A percentile compares a stretch with the other conserved stretches of the same genome.
phyloP scores from a whole-genome alignment of 768 basidiomycete species.

The Atractiella rhizophila region DNA sequence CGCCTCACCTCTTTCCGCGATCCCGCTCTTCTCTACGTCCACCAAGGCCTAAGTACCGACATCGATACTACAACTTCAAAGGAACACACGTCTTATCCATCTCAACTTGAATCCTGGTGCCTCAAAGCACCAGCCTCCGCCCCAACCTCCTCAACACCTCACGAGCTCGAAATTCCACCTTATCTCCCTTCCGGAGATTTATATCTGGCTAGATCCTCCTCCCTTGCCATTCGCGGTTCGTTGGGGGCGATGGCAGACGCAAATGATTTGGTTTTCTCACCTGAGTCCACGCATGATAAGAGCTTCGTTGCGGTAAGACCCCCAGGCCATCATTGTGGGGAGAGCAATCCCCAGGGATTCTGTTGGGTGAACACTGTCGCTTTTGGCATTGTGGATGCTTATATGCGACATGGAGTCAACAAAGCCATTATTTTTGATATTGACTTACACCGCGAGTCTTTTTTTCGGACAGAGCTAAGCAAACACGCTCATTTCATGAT shows the following conservation, averaged over 20 bases:
- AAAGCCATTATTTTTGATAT: slow-evolving; percentile 73
- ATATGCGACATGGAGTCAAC: slow-evolving; percentile 49
- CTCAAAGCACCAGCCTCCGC: slow-evolving; percentile 30
- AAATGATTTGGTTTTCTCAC: slow-evolving; percentile 35
- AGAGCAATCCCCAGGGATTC: slow-evolving; percentile 48
- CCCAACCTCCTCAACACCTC: slow-evolving; percentile 33
- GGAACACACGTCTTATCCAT: background rate
- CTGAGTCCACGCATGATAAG: slow-evolving; percentile 34
- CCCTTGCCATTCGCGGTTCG: slow-evolving; percentile 55
- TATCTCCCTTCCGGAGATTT: slow-evolving; percentile 51
- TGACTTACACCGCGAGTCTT: slow-evolving; percentile 72
- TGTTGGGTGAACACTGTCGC: slow-evolving; percentile 90
- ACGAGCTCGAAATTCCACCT: slow-evolving; percentile 49
- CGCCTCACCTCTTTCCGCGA: slow-evolving; percentile 4
- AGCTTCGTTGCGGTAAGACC: slow-evolving; percentile 5
- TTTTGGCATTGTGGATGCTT: slow-evolving; percentile 69
- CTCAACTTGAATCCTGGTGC: background rate
- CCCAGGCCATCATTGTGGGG: slow-evolving; percentile 8
- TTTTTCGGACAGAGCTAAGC: no score
- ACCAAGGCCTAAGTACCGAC: slow-evolving; percentile 2
- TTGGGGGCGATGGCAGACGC: slow-evolving; percentile 67
- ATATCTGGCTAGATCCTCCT: slow-evolving; percentile 53
- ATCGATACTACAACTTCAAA: background rate
- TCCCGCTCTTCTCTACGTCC: slow-evolving; percentile 11
- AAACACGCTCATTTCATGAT: no score